Base-by-base conservation (phyloP, 2,329 filamentous ascomycete species). In the Colletotrichum kahawae region DNA sequence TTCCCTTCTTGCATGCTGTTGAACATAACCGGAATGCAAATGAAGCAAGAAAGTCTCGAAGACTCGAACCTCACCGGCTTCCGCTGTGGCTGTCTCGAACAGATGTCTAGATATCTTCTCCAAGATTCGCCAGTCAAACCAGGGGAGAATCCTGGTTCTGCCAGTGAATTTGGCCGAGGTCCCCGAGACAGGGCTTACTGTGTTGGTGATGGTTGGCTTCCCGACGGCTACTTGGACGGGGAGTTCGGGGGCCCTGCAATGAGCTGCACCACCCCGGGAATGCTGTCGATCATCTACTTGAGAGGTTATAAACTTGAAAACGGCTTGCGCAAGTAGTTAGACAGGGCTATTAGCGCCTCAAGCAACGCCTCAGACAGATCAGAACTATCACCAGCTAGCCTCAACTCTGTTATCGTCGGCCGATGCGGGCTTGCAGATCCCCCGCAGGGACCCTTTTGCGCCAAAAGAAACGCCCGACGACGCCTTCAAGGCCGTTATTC, bases 121-220 rank as follows among this genome's bases (percentile, higher is more conserved):
- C 36, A 48, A 67, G 33, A 75, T 71, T 74, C 54, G 68, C 60
- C 62, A 56, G 54, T 51, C n/a, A 24, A 43, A 7, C 7, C 21
- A 63, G 24, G 24, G 29, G 24, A 62, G 10, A 10, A 68, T 48
- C 54, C 68, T 18, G n/a, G 43, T 34, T 27, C 24, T 57, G 63
- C n/a, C 63, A 48, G 33, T 29, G 56, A 18, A 64, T 75, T 75
- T 68, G 73, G 36, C 69, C 73, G 73, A 75, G 31, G 12, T 43
- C 57, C 59, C 73, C 73, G 73, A 75, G 69, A 75, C 69, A 75
- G 43, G 60, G 57, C 73, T 73, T 73, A 60, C 69, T 43, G 9
- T 51, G 4, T 75, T 60, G 27, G 48, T 68, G 12, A 38, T 51
- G 70, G 69, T 24, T n/a, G 33, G 18, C 34, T n/a, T 64, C 29